These are phyloP conservation scores for Paramyrothecium roridum DNA, from an alignment of 2,329 filamentous ascomycete genomes.

Conservation along the genomic window DNA sequence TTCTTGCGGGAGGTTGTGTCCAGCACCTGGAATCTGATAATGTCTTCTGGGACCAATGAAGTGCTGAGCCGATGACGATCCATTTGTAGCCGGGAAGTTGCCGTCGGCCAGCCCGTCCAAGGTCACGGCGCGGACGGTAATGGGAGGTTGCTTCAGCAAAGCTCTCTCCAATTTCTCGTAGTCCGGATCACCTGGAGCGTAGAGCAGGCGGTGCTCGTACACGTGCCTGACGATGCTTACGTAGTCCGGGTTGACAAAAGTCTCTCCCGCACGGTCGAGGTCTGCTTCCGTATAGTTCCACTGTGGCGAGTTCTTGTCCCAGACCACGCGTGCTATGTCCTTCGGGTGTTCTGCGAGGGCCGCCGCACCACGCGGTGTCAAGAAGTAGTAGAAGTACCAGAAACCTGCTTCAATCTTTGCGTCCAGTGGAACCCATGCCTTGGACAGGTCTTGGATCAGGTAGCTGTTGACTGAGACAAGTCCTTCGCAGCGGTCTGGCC, in stretches of 20 bases:
- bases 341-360: conserved; percentile 12
- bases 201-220: conserved; percentile 7
- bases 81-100: not conserved
- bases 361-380: conserved; percentile 15
- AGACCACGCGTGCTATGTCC: conserved; percentile 14
- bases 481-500: conserved; percentile 19
- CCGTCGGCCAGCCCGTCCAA: not conserved
- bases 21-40: not conserved
- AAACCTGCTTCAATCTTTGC: conserved; percentile 14
- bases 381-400: conserved; percentile 22
- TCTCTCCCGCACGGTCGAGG: conserved; percentile 13
- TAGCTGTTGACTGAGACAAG: conserved; percentile 18
- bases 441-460: conserved; percentile 6
- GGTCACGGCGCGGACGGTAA: not conserved
- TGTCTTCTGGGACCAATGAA: not conserved
- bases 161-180: conserved; percentile 3
- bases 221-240: conserved; percentile 7
- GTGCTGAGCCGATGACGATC: not conserved
- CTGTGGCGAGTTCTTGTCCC: conserved; percentile 16
- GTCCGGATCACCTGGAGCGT: conserved; percentile 16
- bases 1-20: not conserved
- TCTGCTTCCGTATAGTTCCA: conserved; percentile 16
- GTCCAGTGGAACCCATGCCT: conserved; percentile 12
- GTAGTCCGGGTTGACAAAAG: conserved; percentile 5
- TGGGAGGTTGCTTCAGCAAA: not conserved